A percentile compares a stretch with the other conserved stretches of the same genome.
Evolutionary conservation across 331 rosid species (phyloP).

Genomic region (Erythrophleum ivorense): DNA sequence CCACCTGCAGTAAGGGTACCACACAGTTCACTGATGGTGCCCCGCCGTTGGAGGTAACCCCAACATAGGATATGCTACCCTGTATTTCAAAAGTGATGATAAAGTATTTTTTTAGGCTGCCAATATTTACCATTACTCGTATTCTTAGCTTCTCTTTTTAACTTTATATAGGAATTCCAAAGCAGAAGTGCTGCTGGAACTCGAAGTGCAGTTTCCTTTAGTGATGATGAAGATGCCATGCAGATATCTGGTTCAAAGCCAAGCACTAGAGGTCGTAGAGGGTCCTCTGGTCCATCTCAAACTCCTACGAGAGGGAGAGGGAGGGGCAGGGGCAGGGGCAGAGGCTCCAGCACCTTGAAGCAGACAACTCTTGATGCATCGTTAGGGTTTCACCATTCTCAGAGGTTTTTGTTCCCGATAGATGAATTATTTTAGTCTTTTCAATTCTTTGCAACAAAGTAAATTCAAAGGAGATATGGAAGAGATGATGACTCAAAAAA

Average conservation of each 20-base stretch:
- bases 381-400: conserved; percentile 76
- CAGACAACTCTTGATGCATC: conserved; percentile 93
- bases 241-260: conserved; percentile 61
- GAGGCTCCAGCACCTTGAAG: conserved; percentile 66
- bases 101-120: conserved; percentile 29
- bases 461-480: conserved; percentile 20
- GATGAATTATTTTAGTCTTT: conserved; percentile 17
- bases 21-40: conserved; percentile 52
- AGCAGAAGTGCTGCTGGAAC: conserved; percentile 68
- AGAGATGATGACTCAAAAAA: conserved; percentile 1
- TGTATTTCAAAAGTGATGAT: conserved; percentile 25
- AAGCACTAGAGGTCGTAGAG: conserved; percentile 78
- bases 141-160: conserved; percentile 31
- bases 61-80: conserved; percentile 33
- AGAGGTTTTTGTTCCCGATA: conserved; percentile 61
- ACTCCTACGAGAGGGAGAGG: conserved; percentile 78
- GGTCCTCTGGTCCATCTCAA: conserved; percentile 58
- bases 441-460: conserved; percentile 20
- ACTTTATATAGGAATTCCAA: conserved; percentile 59
- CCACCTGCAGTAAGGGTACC: conserved; percentile 57
- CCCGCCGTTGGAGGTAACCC: conserved; percentile 65
- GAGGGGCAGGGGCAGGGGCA: conserved; percentile 82
- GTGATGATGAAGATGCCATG: conserved; percentile 84
- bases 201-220: conserved; percentile 77
- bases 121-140: conserved; percentile 22